phyloP scores from a whole-genome alignment of 116 monocot genomes.

The Dioscorea cayenensis region DNA sequence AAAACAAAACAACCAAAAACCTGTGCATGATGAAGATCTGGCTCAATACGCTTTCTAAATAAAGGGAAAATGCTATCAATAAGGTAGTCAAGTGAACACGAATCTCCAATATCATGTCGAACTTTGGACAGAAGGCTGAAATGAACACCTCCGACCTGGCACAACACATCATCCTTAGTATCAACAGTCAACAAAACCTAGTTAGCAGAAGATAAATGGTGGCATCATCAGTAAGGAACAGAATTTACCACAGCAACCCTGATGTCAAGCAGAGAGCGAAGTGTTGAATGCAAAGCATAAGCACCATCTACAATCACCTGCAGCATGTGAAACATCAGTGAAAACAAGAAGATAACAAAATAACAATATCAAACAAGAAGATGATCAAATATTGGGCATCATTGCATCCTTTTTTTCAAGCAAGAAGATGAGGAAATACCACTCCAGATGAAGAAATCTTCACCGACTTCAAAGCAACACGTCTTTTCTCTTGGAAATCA shows the following conservation, averaged over 20 bases:
- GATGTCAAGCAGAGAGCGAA: conserved; percentile 88
- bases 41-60: conserved; percentile 97
- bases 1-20: conserved; percentile 19
- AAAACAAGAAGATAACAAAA: background rate
- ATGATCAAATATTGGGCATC: background rate
- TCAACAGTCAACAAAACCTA: background rate
- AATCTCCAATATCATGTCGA: conserved; percentile 89
- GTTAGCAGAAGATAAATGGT: background rate
- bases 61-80: conserved; percentile 99
- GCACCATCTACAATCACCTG: conserved; percentile 98
- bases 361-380: background rate
- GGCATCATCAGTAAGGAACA: background rate
- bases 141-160: conserved; percentile 98
- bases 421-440: conserved; percentile 22
- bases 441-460: conserved; percentile 72
- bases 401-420: no score
- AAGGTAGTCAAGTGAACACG: conserved; percentile 92
- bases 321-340: background rate
- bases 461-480: conserved; percentile 43
- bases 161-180: conserved; percentile 1
- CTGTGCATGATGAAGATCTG: conserved; percentile 98
- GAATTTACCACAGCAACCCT: conserved; percentile 91
- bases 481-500: conserved; percentile 86
- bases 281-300: conserved; percentile 86
- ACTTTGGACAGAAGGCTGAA: conserved; percentile 99